Evolutionary conservation across 2,329 filamentous ascomycete species (phyloP).

Genomic region (Ophiostoma triangulosporum): DNA sequence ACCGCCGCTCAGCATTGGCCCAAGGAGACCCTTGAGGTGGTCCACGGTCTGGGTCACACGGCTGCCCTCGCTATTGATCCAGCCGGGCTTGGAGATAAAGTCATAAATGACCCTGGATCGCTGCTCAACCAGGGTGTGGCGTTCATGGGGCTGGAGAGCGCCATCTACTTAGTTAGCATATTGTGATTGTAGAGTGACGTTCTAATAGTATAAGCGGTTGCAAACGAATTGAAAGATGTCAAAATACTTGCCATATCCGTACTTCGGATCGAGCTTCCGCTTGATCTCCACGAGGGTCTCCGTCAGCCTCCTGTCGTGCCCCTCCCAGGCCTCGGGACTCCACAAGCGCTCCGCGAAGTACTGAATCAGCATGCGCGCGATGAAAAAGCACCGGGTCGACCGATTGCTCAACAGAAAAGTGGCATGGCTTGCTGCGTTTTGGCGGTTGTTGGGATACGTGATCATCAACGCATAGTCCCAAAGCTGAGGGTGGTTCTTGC

Average conservation of each 20-base stretch:
- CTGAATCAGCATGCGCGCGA: conserved; percentile 25
- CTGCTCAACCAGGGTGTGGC: conserved; percentile 24
- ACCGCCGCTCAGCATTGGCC: conserved; percentile 31
- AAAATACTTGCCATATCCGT: conserved; percentile 18
- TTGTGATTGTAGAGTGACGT: too few species aligned
- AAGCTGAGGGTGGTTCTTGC: conserved; percentile 12
- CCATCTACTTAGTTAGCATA: conserved; percentile 3
- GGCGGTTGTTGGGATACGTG: conserved; percentile 16
- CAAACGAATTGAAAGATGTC: too few species aligned
- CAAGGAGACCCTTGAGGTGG: conserved; percentile 23
- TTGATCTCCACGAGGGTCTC: conserved; percentile 16
- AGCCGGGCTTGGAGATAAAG: conserved; percentile 21
- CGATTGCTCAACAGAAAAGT: conserved; percentile 21
- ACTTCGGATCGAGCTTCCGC: conserved; percentile 10
- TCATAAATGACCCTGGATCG: conserved; percentile 22
- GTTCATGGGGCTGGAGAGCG: conserved; percentile 16
- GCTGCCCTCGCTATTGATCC: conserved; percentile 14
- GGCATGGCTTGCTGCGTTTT: conserved; percentile 21
- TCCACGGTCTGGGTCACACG: conserved; percentile 15
- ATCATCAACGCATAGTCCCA: conserved; percentile 26
- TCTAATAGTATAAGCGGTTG: background rate
- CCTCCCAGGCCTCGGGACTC: conserved; percentile 21
- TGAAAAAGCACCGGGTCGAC: conserved; percentile 21
- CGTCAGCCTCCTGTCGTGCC: conserved; percentile 17
- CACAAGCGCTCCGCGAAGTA: conserved; percentile 25